These are phyloP conservation scores for Daldinia eschscholtzii DNA, from an alignment of 2,329 filamentous ascomycete species.

Conservation along the genomic window DNA sequence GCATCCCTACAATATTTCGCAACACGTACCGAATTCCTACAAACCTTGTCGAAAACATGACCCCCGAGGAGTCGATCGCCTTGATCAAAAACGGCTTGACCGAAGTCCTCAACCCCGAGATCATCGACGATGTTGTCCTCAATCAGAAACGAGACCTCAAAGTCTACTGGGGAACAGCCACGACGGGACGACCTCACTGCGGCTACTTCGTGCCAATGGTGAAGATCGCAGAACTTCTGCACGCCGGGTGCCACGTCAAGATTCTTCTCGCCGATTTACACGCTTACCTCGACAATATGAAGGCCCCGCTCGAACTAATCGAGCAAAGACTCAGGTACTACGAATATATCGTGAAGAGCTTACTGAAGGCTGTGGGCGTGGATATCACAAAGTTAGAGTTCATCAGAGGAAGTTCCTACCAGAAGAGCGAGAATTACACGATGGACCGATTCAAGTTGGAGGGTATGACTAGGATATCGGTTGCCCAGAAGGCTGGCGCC, in stretches of 20 bases:
- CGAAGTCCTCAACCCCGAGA: conserved; percentile 86
- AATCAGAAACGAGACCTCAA: conserved; percentile 78
- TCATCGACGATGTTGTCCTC: conserved; percentile 77
- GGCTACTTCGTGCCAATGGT: conserved; percentile 91
- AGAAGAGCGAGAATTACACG: conserved; percentile 77
- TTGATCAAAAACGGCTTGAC: conserved; percentile 85
- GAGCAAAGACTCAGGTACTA: conserved; percentile 88
- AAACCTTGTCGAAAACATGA: conserved; percentile 49
- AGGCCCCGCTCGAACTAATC: conserved; percentile 90
- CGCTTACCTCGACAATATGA: conserved; percentile 85
- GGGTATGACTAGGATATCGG: conserved; percentile 72
- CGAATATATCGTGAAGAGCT: conserved; percentile 77
- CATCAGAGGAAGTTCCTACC: conserved; percentile 86
- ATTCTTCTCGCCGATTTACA: conserved; percentile 82
- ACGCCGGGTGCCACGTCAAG: conserved; percentile 84
- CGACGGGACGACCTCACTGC: conserved; percentile 77
- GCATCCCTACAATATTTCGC: not conserved
- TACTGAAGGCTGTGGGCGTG: conserved; percentile 83
- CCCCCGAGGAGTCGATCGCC: conserved; percentile 72
- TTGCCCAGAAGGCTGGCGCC: conserved; percentile 87
- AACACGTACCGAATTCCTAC: not conserved
- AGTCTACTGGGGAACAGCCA: conserved; percentile 90
- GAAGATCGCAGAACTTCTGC: conserved; percentile 89
- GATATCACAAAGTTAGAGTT: conserved; percentile 84
- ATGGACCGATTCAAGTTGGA: conserved; percentile 90